Base-by-base conservation (phyloP, 495 filamentous ascomycete genomes). In the Hyaloscypha hepaticicola region DNA sequence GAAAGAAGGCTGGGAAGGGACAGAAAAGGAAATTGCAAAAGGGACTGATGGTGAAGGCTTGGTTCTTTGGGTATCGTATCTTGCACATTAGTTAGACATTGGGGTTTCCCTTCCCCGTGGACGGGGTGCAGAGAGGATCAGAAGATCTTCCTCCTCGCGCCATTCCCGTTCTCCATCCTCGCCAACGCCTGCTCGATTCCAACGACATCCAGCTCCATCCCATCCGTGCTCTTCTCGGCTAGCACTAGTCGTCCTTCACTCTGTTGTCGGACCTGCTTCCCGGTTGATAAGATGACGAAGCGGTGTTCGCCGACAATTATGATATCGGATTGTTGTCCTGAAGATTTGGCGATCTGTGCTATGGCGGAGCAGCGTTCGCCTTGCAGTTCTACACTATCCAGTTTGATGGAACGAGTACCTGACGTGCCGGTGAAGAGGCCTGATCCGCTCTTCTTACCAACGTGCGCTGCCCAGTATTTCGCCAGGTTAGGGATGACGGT, bases 281-380 rank as follows among this genome's bases (percentile, higher is more conserved):
- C 59, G 27, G 60, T 73, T 59, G 29, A 67, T 27, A 72, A 55
- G 63, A 78, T 76, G 53, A 74, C 77, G 61, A 68, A 67, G 9
- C 70, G 82, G 64, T 82, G 85, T 70, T 92, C 88, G 34, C 86
- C 85, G 8, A 84, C 79, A 5, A 91, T 76, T 1, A 92, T 70
- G 3, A 90, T 77, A 61, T 90, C 87, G 22, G 77, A 63, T 24
- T 80, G 82, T 4, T 81, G 71, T 3, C 77, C 72, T 38, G 60
- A 60, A 65, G 16, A 53, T 53, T 7, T 76, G 65, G 6, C 79
- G 11, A 90, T 77, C 28, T 88, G 82, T 11, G 75, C 76, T 22
- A 89, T 81, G 1, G 82, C 83, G 3, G 78, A 85, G 67, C 87
- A 84, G 3, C 83, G 82, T 69, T 91, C 88, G 14, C 89, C 89